Evolutionary conservation across 345 rosid species (phyloP), one percentile per base, ranked within the genome.

Genomic region (Alliaria petiolata): DNA sequence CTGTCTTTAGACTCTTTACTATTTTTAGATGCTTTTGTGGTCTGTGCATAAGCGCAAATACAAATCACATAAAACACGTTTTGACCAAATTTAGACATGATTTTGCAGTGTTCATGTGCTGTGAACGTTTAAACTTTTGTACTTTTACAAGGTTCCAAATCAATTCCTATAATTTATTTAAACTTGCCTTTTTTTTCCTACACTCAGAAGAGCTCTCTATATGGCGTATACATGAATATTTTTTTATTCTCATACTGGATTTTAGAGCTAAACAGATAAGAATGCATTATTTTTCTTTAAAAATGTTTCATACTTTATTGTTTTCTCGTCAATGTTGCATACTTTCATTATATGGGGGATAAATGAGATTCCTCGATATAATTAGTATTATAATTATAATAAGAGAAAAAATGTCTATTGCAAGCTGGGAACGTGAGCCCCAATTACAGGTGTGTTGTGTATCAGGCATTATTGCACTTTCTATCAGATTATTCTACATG

Each of bases 401-500:
- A 47, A 11, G 40, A 46, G 5, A 53, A 10, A 39, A 61, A 30
- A 4, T n/a, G 34, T 47, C 0, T 56, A 40, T 47, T 63, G 62
- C 75, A 63, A 76, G 80, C 70, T 76, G 80, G 62, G 33, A 76
- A 70, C 76, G 80, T 76, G 80, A 76, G 71, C 31, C 76, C 76
- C 80, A 76, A 5, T 44, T 54, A 62, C 79, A 75, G 64, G 43
- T 52, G 71, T 57, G 51, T 26, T 28, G 67, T 36, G 42, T 49
- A 45, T 15, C 54, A 62, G 36, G 60, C 79, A 69, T 69, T 76
- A 69, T 76, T 76, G 65, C 66, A 64, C 67, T 47, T 56, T 62
- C 16, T 64, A 19, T 56, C 54, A 5, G 40, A 62, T 39, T 47
- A 45, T 62, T 67, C n/a, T 44, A 25, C 79, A 68, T 75, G 69